A percentile compares a stretch with the other conserved stretches of the same genome.
These are phyloP conservation scores for Rhododendron williamsianum DNA, from an alignment of 148 eudicot genomes.

Conservation along the genomic window DNA sequence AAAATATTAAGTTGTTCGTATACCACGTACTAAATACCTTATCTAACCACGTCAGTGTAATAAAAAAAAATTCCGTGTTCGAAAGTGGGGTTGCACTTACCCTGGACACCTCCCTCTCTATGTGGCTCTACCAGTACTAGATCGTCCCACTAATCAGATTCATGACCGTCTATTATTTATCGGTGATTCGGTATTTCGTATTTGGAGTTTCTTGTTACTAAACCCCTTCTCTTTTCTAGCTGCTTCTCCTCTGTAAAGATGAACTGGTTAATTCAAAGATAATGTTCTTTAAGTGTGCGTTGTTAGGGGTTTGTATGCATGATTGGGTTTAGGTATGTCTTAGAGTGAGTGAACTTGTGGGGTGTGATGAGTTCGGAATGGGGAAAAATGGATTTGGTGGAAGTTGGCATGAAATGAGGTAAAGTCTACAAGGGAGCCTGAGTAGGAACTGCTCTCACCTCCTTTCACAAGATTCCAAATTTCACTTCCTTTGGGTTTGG, in stretches of 20 bases:
- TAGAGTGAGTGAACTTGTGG: constrained; percentile 6
- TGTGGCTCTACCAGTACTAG: not conserved
- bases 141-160: not conserved
- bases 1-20: not conserved
- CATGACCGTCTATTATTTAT: not conserved
- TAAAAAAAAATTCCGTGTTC: no score
- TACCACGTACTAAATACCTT: no score
- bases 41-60: not conserved
- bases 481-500: not conserved
- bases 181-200: not conserved
- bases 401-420: constrained; percentile 27
- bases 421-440: constrained; percentile 5
- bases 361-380: not conserved
- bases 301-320: constrained; percentile 12
- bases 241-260: not conserved
- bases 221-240: not conserved
- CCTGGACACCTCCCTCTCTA: not conserved
- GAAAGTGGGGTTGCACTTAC: no score
- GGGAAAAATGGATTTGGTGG: constrained; percentile 30
- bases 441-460: constrained; percentile 27
- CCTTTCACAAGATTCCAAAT: constrained; percentile 44
- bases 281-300: not conserved
- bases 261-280: not conserved
- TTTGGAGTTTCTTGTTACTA: not conserved
- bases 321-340: constrained; percentile 28